Evolutionary conservation across 257 asterid species (phyloP), one percentile per base, ranked within the genome.

Genomic region (Nicotiana paniculata): DNA sequence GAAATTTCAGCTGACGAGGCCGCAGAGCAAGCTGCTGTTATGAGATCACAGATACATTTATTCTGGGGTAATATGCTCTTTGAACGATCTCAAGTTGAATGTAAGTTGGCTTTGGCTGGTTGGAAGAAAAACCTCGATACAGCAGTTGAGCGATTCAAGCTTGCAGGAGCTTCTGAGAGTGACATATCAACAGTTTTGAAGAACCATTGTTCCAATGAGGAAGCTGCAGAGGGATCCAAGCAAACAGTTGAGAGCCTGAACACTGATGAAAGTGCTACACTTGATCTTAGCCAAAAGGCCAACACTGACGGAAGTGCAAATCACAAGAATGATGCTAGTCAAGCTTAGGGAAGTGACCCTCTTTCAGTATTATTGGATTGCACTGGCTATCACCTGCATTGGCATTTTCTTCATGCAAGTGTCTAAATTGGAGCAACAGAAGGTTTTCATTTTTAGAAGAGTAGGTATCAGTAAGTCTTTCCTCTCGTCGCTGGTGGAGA

Each of bases 11-110:
- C 97, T 9, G 97, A 90, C 57, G 98, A 94, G 88, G 94, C 90
- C 15, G 93, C 91, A 21, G 97, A 94, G 84, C 97, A 96, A 83
- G 97, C 93, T 76, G 94, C 97, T 10, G 92, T 91, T 43, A 96
- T 96, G 98, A 90, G 97, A 86, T 93, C 98, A 3, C 98, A 96
- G 59, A 96, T 96, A 86, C 97, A 96, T 86, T 81, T 96, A 17
- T 96, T 92, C 82, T 93, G 98, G 98, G 98, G 99, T 39, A 96
- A 96, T 76, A 92, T 96, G 99, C 97, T 92, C 58, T 96, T 96
- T 8, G 98, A 94, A 85, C 90, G 97, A 68, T 94, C 97, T 21
- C 99, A 94, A 84, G 90, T 96, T 33, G 99, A 96, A 77, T 94
- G 93, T 68, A 92, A 88, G 79, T 83, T 94, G 89, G 87, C 90